These are phyloP conservation scores for Myxozyma monticola DNA, from an alignment of 805 yeast genomes.

Conservation along the genomic window DNA sequence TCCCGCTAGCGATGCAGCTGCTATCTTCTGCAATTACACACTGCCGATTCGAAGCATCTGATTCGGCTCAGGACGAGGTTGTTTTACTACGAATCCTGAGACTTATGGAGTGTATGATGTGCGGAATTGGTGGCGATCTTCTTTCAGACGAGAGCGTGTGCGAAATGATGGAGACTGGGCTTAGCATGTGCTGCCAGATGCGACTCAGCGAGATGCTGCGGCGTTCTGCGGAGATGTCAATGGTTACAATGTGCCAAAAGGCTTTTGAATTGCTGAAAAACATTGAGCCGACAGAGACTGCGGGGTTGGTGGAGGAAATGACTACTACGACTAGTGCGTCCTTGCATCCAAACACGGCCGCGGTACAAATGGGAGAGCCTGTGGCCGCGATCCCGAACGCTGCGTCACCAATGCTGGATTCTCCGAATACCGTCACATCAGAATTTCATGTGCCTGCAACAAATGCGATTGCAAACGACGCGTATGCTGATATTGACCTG, in stretches of 20 bases:
- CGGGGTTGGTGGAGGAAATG: slow-evolving; percentile 36
- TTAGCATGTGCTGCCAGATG: slow-evolving; percentile 89
- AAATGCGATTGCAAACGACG: slow-evolving; percentile 8
- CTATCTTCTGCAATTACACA: slow-evolving; percentile 78
- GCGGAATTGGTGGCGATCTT: slow-evolving; percentile 62
- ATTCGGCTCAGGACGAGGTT: slow-evolving; percentile 88
- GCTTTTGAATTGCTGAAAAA: slow-evolving; percentile 62
- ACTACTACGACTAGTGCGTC: slow-evolving; percentile 37
- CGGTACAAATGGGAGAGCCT: slow-evolving; percentile 57
- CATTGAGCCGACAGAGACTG: slow-evolving; percentile 50
- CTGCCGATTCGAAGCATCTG: slow-evolving; percentile 94
- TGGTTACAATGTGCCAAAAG: slow-evolving; percentile 65
- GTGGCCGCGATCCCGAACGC: slow-evolving; percentile 18
- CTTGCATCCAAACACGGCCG: slow-evolving; percentile 46
- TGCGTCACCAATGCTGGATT: slow-evolving; percentile 12
- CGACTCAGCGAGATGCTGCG: slow-evolving; percentile 86
- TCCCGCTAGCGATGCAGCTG: slow-evolving; percentile 61
- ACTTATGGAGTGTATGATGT: slow-evolving; percentile 65
- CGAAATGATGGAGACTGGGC: slow-evolving; percentile 87
- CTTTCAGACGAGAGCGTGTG: slow-evolving; percentile 79
- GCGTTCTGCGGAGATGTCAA: slow-evolving; percentile 82
- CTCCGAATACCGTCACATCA: slow-evolving; percentile 20
- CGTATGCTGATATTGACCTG: slow-evolving; percentile 23
- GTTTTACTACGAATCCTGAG: slow-evolving; percentile 80
- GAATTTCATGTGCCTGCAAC: slow-evolving; percentile 19